Conservation (phyloP, 1,284 basidiomycete genomes). For the Meira miltonrushii region DNA sequence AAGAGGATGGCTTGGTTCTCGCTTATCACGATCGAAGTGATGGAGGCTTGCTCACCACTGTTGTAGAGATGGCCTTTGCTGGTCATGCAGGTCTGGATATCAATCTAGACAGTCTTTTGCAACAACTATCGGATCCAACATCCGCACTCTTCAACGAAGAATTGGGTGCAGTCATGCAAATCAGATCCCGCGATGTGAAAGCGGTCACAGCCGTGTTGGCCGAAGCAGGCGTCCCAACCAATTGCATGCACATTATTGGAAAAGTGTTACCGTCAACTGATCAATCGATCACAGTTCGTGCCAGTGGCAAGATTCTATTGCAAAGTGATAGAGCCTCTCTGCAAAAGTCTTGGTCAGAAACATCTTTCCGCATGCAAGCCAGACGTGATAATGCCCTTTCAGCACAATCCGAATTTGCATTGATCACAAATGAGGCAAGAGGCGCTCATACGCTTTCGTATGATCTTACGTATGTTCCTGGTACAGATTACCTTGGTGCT, state of each 20-base stretch:
- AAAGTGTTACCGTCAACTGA: slow-evolving; percentile 55
- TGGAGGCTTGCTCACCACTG: slow-evolving; percentile 83
- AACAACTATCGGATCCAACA: slow-evolving; percentile 55
- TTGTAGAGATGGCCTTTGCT: slow-evolving; percentile 95
- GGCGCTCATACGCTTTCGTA: slow-evolving; percentile 54
- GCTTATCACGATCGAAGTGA: slow-evolving; percentile 98
- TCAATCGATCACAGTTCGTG: slow-evolving; percentile 59
- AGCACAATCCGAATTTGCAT: slow-evolving; percentile 75
- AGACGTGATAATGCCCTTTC: slow-evolving; percentile 76
- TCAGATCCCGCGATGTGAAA: slow-evolving; percentile 63
- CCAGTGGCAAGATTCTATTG: slow-evolving; percentile 23
- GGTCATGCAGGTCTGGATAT: slow-evolving; percentile 74
- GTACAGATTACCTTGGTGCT: slow-evolving; percentile 24
- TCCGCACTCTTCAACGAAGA: slow-evolving; percentile 90
- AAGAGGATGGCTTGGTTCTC: slow-evolving; percentile 65
- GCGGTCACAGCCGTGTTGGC: slow-evolving; percentile 64
- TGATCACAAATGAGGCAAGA: slow-evolving; percentile 58
- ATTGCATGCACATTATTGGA: slow-evolving; percentile 71
- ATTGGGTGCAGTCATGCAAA: slow-evolving; percentile 85
- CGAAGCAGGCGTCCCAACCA: slow-evolving; percentile 66
- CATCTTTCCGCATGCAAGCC: slow-evolving; percentile 83
- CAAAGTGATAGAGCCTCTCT: slow-evolving; percentile 61
- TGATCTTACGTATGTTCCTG: slow-evolving; percentile 44
- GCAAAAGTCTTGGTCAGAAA: slow-evolving; percentile 87
- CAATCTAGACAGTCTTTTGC: slow-evolving; percentile 59